phyloP scores from a whole-genome alignment of 352 stramenopile genomes.

The Pythium folliculosum region DNA sequence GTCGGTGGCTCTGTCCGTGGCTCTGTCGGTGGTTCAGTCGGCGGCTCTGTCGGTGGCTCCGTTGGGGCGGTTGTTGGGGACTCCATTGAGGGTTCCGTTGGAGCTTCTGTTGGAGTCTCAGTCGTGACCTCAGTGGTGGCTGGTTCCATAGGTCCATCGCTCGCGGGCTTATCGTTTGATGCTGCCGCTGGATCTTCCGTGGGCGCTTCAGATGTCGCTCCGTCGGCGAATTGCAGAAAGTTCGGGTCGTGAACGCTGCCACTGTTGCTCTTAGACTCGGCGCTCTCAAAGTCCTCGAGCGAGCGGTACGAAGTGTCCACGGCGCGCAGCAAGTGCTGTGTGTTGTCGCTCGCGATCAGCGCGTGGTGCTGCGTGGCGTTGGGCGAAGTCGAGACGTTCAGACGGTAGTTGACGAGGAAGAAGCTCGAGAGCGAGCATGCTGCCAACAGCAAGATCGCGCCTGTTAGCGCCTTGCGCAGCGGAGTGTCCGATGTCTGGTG shows the following conservation, averaged over 20 bases:
- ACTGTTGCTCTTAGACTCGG: not conserved
- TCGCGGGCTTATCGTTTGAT: not conserved
- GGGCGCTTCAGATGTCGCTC: not conserved
- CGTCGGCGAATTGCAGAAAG: not conserved
- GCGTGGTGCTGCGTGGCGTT: slow-evolving; percentile 20
- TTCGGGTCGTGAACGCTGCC: not conserved
- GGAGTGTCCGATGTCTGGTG: slow-evolving; percentile 18
- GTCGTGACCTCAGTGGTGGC: not conserved
- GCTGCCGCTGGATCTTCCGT: not conserved
- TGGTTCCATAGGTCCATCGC: not conserved
- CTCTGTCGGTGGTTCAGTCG: slow-evolving; percentile 2
- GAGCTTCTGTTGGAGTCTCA: not conserved
- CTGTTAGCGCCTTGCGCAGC: slow-evolving; percentile 16
- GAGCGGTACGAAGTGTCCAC: slow-evolving; percentile 3
- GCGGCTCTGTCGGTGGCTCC: not conserved
- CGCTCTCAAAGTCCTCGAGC: slow-evolving; percentile 5
- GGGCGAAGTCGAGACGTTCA: slow-evolving; percentile 8
- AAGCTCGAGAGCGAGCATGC: slow-evolving; percentile 29
- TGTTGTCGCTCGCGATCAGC: slow-evolving; percentile 1
- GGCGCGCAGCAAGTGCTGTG: slow-evolving; percentile 18
- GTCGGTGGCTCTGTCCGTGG: slow-evolving; percentile 6
- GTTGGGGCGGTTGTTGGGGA: slow-evolving; percentile 1
- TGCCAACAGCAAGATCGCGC: slow-evolving; percentile 21
- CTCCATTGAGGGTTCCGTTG: not conserved
- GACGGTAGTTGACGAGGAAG: slow-evolving; percentile 28